These are phyloP conservation scores for Elsinoe perseae DNA, from an alignment of 2,329 filamentous ascomycete genomes.

Conservation along the genomic window DNA sequence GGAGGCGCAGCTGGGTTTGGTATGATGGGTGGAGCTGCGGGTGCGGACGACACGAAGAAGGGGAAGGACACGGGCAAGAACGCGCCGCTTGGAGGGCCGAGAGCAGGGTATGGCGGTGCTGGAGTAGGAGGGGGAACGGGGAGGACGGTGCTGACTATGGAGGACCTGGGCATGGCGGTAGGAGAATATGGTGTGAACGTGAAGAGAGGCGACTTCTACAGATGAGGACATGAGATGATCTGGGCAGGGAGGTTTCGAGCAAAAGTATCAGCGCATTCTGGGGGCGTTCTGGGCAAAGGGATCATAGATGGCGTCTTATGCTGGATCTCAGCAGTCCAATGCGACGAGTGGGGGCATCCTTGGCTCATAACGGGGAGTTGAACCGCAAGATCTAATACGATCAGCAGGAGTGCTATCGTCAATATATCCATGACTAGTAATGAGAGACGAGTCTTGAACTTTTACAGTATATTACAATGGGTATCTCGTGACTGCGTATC, in stretches of 20 bases:
- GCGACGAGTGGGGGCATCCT: not conserved
- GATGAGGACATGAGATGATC: slow-evolving; percentile 42
- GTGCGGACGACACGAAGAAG: slow-evolving; percentile 42
- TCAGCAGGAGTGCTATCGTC: not conserved
- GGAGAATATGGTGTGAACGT: slow-evolving; percentile 97
- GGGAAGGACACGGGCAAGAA: slow-evolving; percentile 31
- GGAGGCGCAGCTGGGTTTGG: slow-evolving; percentile 67
- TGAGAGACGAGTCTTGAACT: not conserved
- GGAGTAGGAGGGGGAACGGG: slow-evolving; percentile 84
- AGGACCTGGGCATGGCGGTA: slow-evolving; percentile 96
- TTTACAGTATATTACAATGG: slow-evolving; percentile 12
- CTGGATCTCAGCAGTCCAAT: not conserved
- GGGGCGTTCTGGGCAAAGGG: not conserved
- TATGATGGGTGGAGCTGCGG: slow-evolving; percentile 50
- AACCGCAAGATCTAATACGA: not conserved
- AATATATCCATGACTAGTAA: too few species aligned
- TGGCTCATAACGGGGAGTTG: not conserved
- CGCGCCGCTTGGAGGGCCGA: slow-evolving; percentile 41
- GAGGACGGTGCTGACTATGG: slow-evolving; percentile 93
- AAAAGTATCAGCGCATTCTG: not conserved
- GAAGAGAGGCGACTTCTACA: slow-evolving; percentile 94
- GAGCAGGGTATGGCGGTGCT: slow-evolving; percentile 63
- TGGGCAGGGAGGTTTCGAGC: not conserved
- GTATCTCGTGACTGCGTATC: slow-evolving; percentile 5
- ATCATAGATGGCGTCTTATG: slow-evolving; percentile 6